A percentile compares a stretch with the other conserved stretches of the same genome.
phyloP scores from a whole-genome alignment of 1,139 yeast species.

The Pneumocystis carinii region DNA sequence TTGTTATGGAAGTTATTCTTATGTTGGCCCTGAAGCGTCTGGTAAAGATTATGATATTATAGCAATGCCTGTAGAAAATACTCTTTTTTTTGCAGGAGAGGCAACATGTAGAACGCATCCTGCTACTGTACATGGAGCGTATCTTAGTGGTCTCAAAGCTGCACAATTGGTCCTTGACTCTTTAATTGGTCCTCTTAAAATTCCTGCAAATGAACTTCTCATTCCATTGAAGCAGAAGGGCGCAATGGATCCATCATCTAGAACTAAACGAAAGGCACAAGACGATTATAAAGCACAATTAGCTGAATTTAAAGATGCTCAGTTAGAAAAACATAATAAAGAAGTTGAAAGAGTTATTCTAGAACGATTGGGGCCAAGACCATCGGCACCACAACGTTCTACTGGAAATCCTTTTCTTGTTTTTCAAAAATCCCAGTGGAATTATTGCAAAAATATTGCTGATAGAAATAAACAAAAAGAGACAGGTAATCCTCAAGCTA shows the following conservation, averaged over 20 bases:
- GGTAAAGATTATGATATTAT: conserved; percentile 30
- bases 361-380: conserved; percentile 26
- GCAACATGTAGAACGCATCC: conserved; percentile 31
- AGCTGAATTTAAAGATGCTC: conserved; percentile 9
- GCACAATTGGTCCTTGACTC: conserved; percentile 30
- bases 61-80: conserved; percentile 24
- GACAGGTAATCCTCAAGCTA: conserved; percentile 22
- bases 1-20: conserved; percentile 29
- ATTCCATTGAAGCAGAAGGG: conserved; percentile 17
- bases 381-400: conserved; percentile 27
- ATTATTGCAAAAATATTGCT: conserved; percentile 26
- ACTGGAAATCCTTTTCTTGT: conserved; percentile 31
- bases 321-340: conserved; percentile 20
- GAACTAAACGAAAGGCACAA: not conserved
- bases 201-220: conserved; percentile 24
- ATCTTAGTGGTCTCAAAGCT: conserved; percentile 30
- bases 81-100: conserved; percentile 32
- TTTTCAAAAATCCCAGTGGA: conserved; percentile 32
- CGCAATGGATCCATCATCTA: not conserved
- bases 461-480: conserved; percentile 23
- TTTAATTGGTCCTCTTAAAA: conserved; percentile 27
- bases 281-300: conserved; percentile 2
- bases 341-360: conserved; percentile 19
- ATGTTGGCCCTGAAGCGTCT: conserved; percentile 30
- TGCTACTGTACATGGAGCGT: conserved; percentile 34